A percentile compares a stretch with the other conserved stretches of the same genome.
Conservation (phyloP, 1,284 basidiomycete genomes). For the Pisolithus thermaeus region DNA sequence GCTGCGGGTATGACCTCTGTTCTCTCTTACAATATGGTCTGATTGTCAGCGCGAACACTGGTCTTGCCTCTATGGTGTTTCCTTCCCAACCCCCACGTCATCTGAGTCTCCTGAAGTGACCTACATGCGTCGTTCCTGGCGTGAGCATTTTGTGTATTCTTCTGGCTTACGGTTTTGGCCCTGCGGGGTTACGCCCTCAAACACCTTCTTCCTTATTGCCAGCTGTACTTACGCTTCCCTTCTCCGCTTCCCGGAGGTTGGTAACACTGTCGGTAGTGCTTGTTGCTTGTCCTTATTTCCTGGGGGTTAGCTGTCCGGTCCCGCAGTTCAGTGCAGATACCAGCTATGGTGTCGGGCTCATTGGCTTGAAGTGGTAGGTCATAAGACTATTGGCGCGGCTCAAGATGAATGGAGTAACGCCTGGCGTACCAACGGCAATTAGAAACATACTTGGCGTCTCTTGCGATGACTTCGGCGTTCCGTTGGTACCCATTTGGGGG, state of each 20-base stretch:
- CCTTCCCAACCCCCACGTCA: conserved; percentile 50
- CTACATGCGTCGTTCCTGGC: conserved; percentile 37
- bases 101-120: conserved; percentile 23
- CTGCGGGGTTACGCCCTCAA: conserved; percentile 36
- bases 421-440: conserved; percentile 57
- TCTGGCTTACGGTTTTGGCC: conserved; percentile 31
- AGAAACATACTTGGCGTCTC: neutral
- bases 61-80: conserved; percentile 71
- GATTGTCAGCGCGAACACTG: conserved; percentile 75
- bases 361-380: conserved; percentile 45
- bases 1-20: conserved; percentile 79
- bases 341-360: conserved; percentile 74
- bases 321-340: conserved; percentile 54
- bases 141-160: too few species aligned
- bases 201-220: conserved; percentile 39
- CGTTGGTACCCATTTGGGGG: too few species aligned
- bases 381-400: conserved; percentile 46
- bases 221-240: conserved; percentile 50
- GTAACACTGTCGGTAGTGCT: conserved; percentile 65
- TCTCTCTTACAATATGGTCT: conserved; percentile 68
- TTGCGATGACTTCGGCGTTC: neutral
- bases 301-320: conserved; percentile 70
- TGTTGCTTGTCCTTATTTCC: conserved; percentile 55
- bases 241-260: conserved; percentile 74
- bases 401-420: conserved; percentile 74